Evolutionary conservation across 2,329 filamentous ascomycete genomes (phyloP), one percentile per base, ranked within the genome.

Genomic region (Verticillium tricorpus): DNA sequence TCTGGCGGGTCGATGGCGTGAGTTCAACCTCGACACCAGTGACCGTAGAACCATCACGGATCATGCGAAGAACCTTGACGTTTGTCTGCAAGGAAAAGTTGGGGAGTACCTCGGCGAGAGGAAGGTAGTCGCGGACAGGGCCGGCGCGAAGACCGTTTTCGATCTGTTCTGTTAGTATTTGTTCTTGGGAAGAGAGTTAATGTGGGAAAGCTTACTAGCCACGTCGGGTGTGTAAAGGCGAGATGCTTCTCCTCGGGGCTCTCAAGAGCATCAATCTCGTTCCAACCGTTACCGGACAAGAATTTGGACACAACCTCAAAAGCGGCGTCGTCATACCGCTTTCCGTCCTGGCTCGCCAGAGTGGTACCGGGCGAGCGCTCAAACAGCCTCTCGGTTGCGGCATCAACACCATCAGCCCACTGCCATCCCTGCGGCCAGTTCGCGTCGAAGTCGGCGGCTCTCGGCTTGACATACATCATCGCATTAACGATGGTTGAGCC

Each of bases 1-100:
- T 60, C 60, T 67, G 56, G 28, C 61, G 60, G 3, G 54, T 54
- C 15, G 62, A 64, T 12, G 25, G 22, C 7, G 59, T 50, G 32
- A 60, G 60, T 62, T 67, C 62, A 19, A 67, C 67, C 59, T 68
- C 59, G 35, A 80, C 71, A 60, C 76, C 64, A 55, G 74, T 78
- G 5, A 71, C 66, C 0, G 78, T 75, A 15, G 70, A 71, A 31
- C 34, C 71, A 17, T 59, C 60, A 60, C 56, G 65, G 14, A 66
- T 45, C 4, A 61, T 62, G 31, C 66, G 65, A 17, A 65, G 58
- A n/a, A 66, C 66, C 62, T 66, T 68, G 32, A 64, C 34, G 62
- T 60, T 52, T 3, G 66, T 60, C 19, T 64, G 57, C 4, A 68
- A 60, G 28, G 65, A 60, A 60, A 85, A 73, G 56, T 83, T 85